These are phyloP conservation scores for Centella asiatica DNA, from an alignment of 129 eudicot genomes.

Conservation along the genomic window DNA sequence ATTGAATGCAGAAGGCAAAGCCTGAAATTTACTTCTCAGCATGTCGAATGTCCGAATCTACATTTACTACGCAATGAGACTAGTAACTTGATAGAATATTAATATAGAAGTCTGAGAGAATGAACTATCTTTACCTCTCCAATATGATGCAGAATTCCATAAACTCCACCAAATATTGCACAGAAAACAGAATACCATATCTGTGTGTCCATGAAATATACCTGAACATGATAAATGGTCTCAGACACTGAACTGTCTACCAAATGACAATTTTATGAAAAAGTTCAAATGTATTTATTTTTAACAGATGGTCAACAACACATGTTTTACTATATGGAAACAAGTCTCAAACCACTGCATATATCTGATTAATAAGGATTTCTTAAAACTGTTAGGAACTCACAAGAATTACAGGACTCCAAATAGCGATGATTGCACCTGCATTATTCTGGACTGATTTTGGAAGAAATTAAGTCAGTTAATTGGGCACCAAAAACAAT, in stretches of 20 bases:
- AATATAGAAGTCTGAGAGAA: neutral
- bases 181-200: slow-evolving; percentile 97
- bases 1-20: slow-evolving; percentile 72
- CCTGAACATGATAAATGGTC: slow-evolving; percentile 36
- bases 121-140: slow-evolving; percentile 65
- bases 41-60: slow-evolving; percentile 91
- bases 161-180: slow-evolving; percentile 81
- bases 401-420: slow-evolving; percentile 90
- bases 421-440: slow-evolving; percentile 86
- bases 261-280: neutral
- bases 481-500: slow-evolving; percentile 8
- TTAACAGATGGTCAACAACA: neutral
- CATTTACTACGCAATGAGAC: slow-evolving; percentile 13
- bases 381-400: slow-evolving; percentile 24
- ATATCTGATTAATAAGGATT: neutral
- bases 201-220: slow-evolving; percentile 94
- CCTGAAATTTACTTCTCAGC: slow-evolving; percentile 76
- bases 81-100: neutral
- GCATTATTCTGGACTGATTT: slow-evolving; percentile 78
- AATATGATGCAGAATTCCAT: slow-evolving; percentile 83
- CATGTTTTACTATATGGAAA: neutral
- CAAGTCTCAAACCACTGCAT: neutral
- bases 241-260: neutral
- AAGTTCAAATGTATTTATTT: neutral
- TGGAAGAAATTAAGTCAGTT: slow-evolving; percentile 20